Evolutionary conservation across 148 eudicot genomes (phyloP), one percentile per base, ranked within the genome.

Genomic region (Pharnaceum exiguum): DNA sequence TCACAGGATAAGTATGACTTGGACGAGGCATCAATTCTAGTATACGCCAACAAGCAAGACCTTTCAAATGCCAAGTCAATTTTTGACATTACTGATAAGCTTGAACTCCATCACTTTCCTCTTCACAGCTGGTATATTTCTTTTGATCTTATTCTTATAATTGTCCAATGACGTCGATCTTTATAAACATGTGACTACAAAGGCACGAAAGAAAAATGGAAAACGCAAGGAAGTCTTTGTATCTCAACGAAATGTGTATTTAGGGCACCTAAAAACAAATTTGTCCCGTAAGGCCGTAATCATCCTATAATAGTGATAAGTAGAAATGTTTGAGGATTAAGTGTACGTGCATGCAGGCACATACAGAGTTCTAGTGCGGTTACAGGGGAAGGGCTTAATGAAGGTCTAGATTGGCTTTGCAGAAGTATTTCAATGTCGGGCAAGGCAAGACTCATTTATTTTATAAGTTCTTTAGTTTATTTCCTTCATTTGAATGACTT

Each of bases 321-420:
- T n/a, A n/a, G n/a, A n/a, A 26, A 32, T 55, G 12, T 39, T 39
- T 15, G 3, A 7, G 2, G 4, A 38, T 4, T 11, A 2, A 40
- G n/a, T n/a, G n/a, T n/a, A n/a, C n/a, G n/a, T 7, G 38, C 22
- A 24, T 17, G 52, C 77, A 84, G 86, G 90, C 77, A 75, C 39
- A 77, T 85, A 23, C 87, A 85, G 73, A 75, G 79, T 62, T 35
- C 81, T 39, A 78, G 83, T 66, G 82, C 79, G 55, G 70, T 82
- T 4, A 71, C 84, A 38, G 86, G 86, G 18, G 73, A 75, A 64
- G 93, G 87, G 46, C 77, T 85, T 2, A 74, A 76, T 24, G 87
- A 79, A 60, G 87, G 91, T 51, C 82, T 85, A 21, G 85, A 79
- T 55, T 85, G 93, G 93, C 72, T 85, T 23, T 72, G 78, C 50